A percentile compares a stretch with the other conserved stretches of the same genome.
Conservation (phyloP, 345 rosid species). For the Eucalyptus shirleyi region DNA sequence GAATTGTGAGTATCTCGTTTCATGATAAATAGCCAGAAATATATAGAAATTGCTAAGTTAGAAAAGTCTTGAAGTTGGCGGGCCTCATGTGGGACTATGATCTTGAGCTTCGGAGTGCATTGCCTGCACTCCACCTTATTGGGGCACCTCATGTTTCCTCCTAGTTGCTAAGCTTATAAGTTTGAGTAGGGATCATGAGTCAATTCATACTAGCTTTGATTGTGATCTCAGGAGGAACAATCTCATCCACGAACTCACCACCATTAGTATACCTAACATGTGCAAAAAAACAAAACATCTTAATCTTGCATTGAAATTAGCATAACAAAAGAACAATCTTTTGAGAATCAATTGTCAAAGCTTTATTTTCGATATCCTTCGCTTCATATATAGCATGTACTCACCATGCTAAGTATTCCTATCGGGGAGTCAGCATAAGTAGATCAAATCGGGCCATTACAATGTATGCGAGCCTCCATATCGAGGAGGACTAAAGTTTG, state of each 20-base stretch:
- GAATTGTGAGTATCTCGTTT: background rate
- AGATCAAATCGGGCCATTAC: background rate
- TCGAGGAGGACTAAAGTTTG: no score
- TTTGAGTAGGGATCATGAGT: background rate
- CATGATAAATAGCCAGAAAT: background rate
- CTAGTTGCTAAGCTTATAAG: background rate
- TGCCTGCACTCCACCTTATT: background rate
- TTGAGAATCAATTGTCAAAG: fast-evolving
- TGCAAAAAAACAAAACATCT: background rate
- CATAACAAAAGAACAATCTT: background rate
- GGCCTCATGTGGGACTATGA: background rate
- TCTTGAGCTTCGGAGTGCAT: background rate
- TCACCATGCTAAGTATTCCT: background rate
- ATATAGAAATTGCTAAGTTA: background rate
- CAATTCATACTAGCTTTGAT: background rate
- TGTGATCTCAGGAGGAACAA: background rate
- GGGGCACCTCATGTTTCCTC: background rate
- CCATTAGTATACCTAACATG: background rate
- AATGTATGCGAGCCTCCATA: background rate
- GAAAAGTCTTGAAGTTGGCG: background rate
- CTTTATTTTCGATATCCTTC: background rate
- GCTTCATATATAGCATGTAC: background rate
- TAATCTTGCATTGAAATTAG: background rate
- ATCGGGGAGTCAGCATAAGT: fast-evolving
- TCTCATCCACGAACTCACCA: background rate